A percentile compares a stretch with the other conserved stretches of the same genome.
Evolutionary conservation across 306 rosid genomes (phyloP).

Genomic region (Pyrus pyrifolia): DNA sequence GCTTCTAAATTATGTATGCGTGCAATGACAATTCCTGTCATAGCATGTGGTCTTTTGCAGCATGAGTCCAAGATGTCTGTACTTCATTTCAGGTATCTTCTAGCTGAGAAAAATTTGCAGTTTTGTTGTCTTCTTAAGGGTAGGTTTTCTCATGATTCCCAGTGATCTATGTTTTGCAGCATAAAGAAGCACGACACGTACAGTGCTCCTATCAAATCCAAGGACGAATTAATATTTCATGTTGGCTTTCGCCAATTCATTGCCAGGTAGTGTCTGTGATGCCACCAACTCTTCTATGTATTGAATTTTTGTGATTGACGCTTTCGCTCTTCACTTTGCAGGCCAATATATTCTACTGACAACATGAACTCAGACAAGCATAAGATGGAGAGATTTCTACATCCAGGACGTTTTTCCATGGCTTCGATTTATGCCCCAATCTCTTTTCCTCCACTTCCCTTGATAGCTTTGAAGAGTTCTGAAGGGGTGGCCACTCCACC

Average conservation of each 20-base stretch:
- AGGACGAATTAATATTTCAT: slow-evolving; percentile 83
- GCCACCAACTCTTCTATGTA: not conserved
- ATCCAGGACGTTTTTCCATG: slow-evolving; percentile 73
- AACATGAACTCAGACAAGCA: slow-evolving; percentile 76
- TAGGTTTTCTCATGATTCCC: not conserved
- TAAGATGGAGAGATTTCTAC: slow-evolving; percentile 99
- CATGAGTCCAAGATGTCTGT: slow-evolving; percentile 95
- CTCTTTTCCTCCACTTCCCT: slow-evolving; percentile 81
- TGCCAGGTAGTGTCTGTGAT: slow-evolving; percentile 50
- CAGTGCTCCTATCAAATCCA: slow-evolving; percentile 69
- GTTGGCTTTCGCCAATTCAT: slow-evolving; percentile 96
- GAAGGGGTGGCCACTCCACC: slow-evolving; percentile 37
- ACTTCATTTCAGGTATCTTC: slow-evolving; percentile 77
- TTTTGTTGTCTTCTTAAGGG: not conserved
- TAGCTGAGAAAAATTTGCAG: slow-evolving; percentile 4
- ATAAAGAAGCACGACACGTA: slow-evolving; percentile 74
- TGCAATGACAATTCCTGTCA: slow-evolving; percentile 43
- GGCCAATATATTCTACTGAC: slow-evolving; percentile 83
- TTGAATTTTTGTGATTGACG: not conserved
- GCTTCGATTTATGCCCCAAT: slow-evolving; percentile 90
- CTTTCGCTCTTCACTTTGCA: slow-evolving; percentile 23
- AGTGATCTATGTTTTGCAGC: slow-evolving; percentile 40
- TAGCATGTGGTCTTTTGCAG: slow-evolving; percentile 82
- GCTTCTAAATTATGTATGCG: slow-evolving; percentile 51
- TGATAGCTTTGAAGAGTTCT: slow-evolving; percentile 52